Evolutionary conservation across 768 basidiomycete genomes (phyloP), one percentile per base, ranked within the genome.

Genomic region (Sporobolomyces roseus): DNA sequence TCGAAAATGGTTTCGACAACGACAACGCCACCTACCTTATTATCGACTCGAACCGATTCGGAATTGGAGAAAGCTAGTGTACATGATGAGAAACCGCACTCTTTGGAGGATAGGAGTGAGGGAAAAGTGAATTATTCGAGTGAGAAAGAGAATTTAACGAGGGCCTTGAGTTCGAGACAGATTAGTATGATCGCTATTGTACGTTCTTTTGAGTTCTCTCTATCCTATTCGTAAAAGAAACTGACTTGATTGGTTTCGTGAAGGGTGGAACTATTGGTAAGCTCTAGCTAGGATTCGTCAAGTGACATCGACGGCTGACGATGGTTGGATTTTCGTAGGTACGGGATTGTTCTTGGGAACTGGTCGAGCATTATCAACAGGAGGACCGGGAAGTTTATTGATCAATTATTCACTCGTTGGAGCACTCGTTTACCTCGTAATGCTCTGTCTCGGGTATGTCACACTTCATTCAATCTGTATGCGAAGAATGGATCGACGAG

Each of bases 181-280:
- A 67, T 72, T 27, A 59, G 52, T 13, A 72, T 72, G 70, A 72
- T 72, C 30, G 70, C 70, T 2, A 64, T 72, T 45, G 70, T 67
- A 32, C 19, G 68, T 49, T 17, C 14, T 43, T 7, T 46, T 56
- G 16, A 19, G 21, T 41, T 9, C 21, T 10, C 19, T 29, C 7
- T 17, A 9, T 9, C 10, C 38, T 41, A 41, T 41, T 41, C 38
- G 38, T 9, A 41, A 41, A 4, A 21, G 13, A 36, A 38, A 46
- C 65, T 61, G 54, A 66, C 29, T 23, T 21, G 19, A 54, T 8
- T 21, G 21, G 23, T 33, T 21, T 33, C 23, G 33, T 12, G n/a
- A 27, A 66, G 65, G 70, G 69, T 14, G 70, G 70, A 25, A 72
- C 71, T 16, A 69, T 69, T 29, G 67, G 71, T 69, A 38, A 12